Base-by-base conservation (phyloP, 805 yeast genomes). In the Spencermartinsiella europaea region DNA sequence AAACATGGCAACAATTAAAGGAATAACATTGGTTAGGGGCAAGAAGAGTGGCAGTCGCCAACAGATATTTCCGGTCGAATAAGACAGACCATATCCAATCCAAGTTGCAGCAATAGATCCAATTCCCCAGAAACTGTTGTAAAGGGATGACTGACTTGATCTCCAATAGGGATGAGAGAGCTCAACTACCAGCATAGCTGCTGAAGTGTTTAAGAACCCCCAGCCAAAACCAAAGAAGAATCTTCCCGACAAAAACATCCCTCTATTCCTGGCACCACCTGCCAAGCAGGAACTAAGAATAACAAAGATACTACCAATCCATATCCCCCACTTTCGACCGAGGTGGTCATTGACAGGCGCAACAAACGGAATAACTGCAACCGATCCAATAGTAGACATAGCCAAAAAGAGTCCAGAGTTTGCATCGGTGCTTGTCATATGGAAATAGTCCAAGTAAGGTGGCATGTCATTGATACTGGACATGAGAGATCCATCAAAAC, bases 11-110 rank as follows among this genome's bases (percentile, higher is more conserved):
- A 54, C 54, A 15, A 49, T n/a, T n/a, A 35, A 51, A 55, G 10
- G 31, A 40, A 42, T 5, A 49, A 25, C 3, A 45, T n/a, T 43
- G 46, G n/a, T n/a, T n/a, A n/a, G n/a, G n/a, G n/a, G 54, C 14
- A 54, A 31, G 42, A 45, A 52, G 8, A 44, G 22, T 2, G 57
- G 57, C 21, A 49, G 20, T n/a, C 21, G 39, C 50, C 48, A 54
- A 2, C 48, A 28, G 3, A 25, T 25, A 17, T 49, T 49, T 15
- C 34, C 45, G 2, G 44, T 12, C 27, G 22, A 31, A 19, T 38
- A 21, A 12, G 22, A 19, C 20, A 51, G 33, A 4, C 49, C 46
- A 17, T 60, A 48, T 21, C 52, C 54, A 33, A 35, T 8, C 25
- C 34, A 31, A 7, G 52, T 14, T 15, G 37, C 25, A 27, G 19